A percentile compares a stretch with the other conserved stretches of the same genome.
These are phyloP conservation scores for Castanea crenata DNA, from an alignment of 306 rosid genomes.

Conservation along the genomic window DNA sequence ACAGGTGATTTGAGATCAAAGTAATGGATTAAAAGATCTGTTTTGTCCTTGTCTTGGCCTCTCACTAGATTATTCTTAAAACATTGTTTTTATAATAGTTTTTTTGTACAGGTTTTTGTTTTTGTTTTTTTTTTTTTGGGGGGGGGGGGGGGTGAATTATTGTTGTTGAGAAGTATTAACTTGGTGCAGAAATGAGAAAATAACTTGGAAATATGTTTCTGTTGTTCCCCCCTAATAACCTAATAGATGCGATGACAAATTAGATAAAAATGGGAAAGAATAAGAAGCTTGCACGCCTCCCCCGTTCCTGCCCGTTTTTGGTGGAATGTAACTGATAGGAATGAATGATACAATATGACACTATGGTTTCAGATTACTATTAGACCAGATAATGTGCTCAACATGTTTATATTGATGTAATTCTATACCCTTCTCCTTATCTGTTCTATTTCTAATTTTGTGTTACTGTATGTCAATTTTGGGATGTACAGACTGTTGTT, in stretches of 20 bases:
- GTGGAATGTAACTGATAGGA: neutral
- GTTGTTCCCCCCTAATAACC: neutral
- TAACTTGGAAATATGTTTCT: neutral
- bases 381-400: neutral
- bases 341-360: neutral
- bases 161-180: no score
- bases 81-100: neutral
- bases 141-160: no score
- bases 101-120: no score
- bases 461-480: constrained; percentile 7
- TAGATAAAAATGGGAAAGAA: neutral
- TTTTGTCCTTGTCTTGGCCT: no score
- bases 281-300: neutral
- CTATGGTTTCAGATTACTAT: neutral
- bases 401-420: neutral
- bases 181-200: neutral
- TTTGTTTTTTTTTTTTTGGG: no score
- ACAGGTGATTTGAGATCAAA: neutral
- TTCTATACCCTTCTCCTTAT: neutral
- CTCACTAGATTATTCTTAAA: neutral
- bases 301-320: neutral
- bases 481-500: constrained; percentile 86
- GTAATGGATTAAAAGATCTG: neutral
- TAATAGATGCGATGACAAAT: neutral
- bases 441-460: neutral